A percentile compares a stretch with the other conserved stretches of the same genome.
Evolutionary conservation across 2,329 filamentous ascomycete genomes (phyloP).

Genomic region (Clathrospora elynae): DNA sequence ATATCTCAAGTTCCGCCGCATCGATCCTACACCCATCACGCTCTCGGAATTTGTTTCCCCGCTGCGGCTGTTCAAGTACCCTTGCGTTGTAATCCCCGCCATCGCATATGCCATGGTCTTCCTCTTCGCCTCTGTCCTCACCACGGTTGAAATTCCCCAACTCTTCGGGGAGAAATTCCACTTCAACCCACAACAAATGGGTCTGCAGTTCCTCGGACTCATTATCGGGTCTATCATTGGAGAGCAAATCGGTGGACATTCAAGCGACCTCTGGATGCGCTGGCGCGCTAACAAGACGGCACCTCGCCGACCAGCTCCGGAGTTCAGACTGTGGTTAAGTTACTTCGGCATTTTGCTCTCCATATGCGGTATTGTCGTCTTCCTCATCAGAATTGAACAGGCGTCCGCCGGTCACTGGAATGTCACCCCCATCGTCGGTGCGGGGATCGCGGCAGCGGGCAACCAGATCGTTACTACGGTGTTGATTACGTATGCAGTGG

Average conservation of each 20-base stretch:
- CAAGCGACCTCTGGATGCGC: slow-evolving; percentile 61
- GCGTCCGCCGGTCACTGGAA: slow-evolving; percentile 57
- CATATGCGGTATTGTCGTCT: slow-evolving; percentile 60
- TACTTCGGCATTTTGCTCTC: slow-evolving; percentile 59
- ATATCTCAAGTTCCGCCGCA: slow-evolving; percentile 56
- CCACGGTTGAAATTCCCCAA: slow-evolving; percentile 65
- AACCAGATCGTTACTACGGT: slow-evolving; percentile 67
- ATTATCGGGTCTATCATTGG: slow-evolving; percentile 64
- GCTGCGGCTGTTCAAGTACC: slow-evolving; percentile 52
- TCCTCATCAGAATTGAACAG: slow-evolving; percentile 57
- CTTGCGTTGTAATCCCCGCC: slow-evolving; percentile 58
- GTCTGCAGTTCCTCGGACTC: slow-evolving; percentile 62
- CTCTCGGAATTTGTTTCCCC: slow-evolving; percentile 60
- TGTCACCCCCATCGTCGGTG: slow-evolving; percentile 61
- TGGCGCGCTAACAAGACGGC: slow-evolving; percentile 45
- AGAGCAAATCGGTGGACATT: slow-evolving; percentile 61
- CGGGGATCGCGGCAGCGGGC: slow-evolving; percentile 57
- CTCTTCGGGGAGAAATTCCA: slow-evolving; percentile 61
- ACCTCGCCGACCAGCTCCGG: slow-evolving; percentile 54
- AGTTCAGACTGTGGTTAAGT: slow-evolving; percentile 63
- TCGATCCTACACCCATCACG: slow-evolving; percentile 59
- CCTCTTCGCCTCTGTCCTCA: slow-evolving; percentile 58
- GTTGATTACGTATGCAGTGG: slow-evolving; percentile 64
- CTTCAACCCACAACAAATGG: slow-evolving; percentile 63
- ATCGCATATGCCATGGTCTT: slow-evolving; percentile 63